Evolutionary conservation across 306 rosid genomes (phyloP), one percentile per base, ranked within the genome.

Genomic region (Fagus sylvatica): DNA sequence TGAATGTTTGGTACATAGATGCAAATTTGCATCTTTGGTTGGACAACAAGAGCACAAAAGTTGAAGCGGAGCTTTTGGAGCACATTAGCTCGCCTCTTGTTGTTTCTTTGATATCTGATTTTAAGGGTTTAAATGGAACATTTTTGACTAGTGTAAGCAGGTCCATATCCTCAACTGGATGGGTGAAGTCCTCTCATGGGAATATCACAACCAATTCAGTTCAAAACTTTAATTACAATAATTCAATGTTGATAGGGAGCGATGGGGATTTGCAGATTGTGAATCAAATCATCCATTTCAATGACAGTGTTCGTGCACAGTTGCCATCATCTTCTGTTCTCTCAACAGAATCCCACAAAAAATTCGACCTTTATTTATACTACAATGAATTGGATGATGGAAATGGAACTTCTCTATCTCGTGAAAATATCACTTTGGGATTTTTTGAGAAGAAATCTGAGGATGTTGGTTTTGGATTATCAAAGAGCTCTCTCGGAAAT

Each of bases 1-100:
- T 95, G 76, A 95, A 95, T 85, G 93, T 90, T 22, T 95, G 99
- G 99, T 93, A 54, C 72, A 53, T 95, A 1, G 91, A 95, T 76
- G 99, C 99, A 34, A 90, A 93, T 84, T 86, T 95, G 53, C 99
- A 95, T 82, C 71, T 95, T 73, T 95, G 99, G 99, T 79, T 95
- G 88, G 98, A 95, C 65, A 60, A 59, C 9, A 74, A 87, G 54
- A 78, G 90, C 69, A 48, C 40, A n/a, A 85, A 71, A 77, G 89
- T 90, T 9, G 83, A 88, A 79, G 99, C 93, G 51, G 34, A 60
- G 83, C 87, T 95, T 62, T 15, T 80, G 62, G 77, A 64, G 71
- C 90, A 82, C 36, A 37, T 70, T 19, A 84, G 53, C 46, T 71
- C 71, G 15, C 96, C 98, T 62, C 84, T 85, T 79, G 81, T 5